Evolutionary conservation across 495 filamentous ascomycete genomes (phyloP), one percentile per base, ranked within the genome.

Genomic region (Hypomontagnella submonticulosa): DNA sequence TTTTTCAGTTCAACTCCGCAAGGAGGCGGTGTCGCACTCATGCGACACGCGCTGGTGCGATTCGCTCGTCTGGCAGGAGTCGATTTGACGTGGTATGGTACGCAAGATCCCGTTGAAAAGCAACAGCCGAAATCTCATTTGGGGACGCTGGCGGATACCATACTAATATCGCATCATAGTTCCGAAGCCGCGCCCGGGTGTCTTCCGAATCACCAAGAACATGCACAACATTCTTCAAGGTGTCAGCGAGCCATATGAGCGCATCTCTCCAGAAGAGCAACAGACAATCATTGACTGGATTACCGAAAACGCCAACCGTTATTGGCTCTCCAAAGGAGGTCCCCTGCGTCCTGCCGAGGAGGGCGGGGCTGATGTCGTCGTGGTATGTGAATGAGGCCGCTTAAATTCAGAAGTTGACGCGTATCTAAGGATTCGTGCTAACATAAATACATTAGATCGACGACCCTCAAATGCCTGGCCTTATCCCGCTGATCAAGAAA

Each of bases 171-270:
- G 67, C 15, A 19, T 19, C 36, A 34, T n/a, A 83, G 92, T 96
- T 2, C 92, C 92, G 4, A 93, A 92, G 70, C 92, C 92, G 13
- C 88, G 88, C 33, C 91, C 92, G 0, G 90, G 89, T 13, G 89
- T 94, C 12, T 97, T 96, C 75, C 85, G 90, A 33, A 89, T 92
- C 59, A 97, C 92, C 55, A 97, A 97, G 76, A 93, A 88, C 46
- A 90, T 92, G 66, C 92, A 97, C 83, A 97, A 97, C 72, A 95
- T 95, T 68, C 87, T 97, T 2, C 92, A 97, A 79, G 92, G 92
- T 15, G 91, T 94, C 19, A 85, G 86, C 30, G 76, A 81, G 20
- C 84, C 86, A 0, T 80, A 82, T 1, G 84, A 90, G 51, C 84
- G 87, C 8, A 79, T 95, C 13, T 84, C 79, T 3, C 61, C 75